Percentiles rank a stretch among this genome's conserved stretches.
These are phyloP conservation scores for Epichloe uncinata DNA, from an alignment of 2,329 filamentous ascomycete genomes.

Conservation along the genomic window DNA sequence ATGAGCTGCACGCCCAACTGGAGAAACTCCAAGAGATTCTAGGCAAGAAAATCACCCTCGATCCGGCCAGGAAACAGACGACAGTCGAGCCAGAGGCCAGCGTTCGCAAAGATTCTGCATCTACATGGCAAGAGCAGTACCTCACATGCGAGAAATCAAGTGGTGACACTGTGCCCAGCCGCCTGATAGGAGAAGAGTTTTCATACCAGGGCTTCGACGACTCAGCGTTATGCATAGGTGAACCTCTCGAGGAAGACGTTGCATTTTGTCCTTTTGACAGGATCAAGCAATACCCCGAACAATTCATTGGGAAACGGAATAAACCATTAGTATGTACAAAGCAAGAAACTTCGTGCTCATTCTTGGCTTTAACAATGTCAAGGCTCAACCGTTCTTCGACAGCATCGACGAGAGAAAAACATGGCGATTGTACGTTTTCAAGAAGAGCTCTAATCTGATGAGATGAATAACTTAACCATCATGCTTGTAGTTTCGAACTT, in stretches of 20 bases:
- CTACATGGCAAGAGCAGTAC: conserved; percentile 2
- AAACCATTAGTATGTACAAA: conserved; percentile 26
- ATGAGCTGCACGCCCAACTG: conserved; percentile 4
- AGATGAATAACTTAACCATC: not conserved
- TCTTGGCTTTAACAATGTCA: not conserved
- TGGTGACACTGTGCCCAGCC: not conserved
- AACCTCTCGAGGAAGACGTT: conserved; percentile 13
- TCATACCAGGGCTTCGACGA: conserved; percentile 9
- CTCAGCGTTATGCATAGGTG: conserved; percentile 12
- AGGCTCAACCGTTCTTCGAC: conserved; percentile 41
- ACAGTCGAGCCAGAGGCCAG: not conserved
- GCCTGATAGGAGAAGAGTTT: not conserved
- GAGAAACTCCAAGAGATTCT: conserved; percentile 8
- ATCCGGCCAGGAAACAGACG: not conserved
- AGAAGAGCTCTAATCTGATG: not conserved
- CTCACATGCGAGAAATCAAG: not conserved
- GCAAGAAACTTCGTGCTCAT: not conserved
- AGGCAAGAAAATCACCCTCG: conserved; percentile 6
- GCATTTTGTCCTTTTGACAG: conserved; percentile 38
- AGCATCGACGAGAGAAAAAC: conserved; percentile 41
- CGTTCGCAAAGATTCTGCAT: not conserved
- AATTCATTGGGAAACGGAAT: conserved; percentile 43
- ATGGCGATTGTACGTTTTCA: conserved; percentile 61
- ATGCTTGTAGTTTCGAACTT: conserved; percentile 48
- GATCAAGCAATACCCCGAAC: conserved; percentile 44